Conservation (phyloP, 2,329 filamentous ascomycete species). For the Alternaria arbusti region DNA sequence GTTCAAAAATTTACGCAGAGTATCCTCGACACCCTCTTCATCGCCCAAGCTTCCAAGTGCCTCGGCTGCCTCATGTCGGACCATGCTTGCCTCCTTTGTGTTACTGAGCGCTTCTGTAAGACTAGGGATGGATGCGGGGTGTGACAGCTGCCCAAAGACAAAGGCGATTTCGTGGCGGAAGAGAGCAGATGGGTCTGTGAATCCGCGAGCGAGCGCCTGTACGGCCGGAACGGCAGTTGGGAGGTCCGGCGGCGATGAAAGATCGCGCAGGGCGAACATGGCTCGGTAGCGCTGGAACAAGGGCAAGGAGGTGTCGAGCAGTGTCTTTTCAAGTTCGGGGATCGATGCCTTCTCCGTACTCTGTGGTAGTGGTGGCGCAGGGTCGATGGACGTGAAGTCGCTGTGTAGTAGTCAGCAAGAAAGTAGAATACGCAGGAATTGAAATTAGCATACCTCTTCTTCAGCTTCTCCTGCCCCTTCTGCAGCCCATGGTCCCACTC, state of each 20-base stretch:
- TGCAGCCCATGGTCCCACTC: conserved; percentile 77
- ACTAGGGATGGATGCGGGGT: conserved; percentile 95
- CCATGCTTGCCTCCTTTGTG: conserved; percentile 87
- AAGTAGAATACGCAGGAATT: not conserved
- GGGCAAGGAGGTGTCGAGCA: conserved; percentile 79
- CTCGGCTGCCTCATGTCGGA: conserved; percentile 95
- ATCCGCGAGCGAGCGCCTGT: conserved; percentile 81
- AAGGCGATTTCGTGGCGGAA: conserved; percentile 99
- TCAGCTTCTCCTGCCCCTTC: conserved; percentile 73
- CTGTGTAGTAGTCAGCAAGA: conserved; percentile 56
- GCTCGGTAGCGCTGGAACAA: conserved; percentile 94
- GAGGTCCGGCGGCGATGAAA: conserved; percentile 89
- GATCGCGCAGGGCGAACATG: conserved; percentile 96
- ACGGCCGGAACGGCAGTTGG: conserved; percentile 89
- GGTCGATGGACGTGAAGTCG: conserved; percentile 94
- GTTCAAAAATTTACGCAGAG: conserved; percentile 79
- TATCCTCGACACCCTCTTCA: conserved; percentile 89
- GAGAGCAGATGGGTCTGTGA: conserved; percentile 84
- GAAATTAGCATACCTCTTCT: conserved; percentile 69
- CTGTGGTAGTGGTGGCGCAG: conserved; percentile 84
- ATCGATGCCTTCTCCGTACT: conserved; percentile 68
- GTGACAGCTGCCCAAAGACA: conserved; percentile 94
- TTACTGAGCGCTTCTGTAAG: conserved; percentile 80
- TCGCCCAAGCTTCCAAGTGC: conserved; percentile 92
- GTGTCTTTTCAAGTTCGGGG: conserved; percentile 72